A percentile compares a stretch with the other conserved stretches of the same genome.
Evolutionary conservation across 768 basidiomycete species (phyloP).

Genomic region (Hydnomerulius pinastri): DNA sequence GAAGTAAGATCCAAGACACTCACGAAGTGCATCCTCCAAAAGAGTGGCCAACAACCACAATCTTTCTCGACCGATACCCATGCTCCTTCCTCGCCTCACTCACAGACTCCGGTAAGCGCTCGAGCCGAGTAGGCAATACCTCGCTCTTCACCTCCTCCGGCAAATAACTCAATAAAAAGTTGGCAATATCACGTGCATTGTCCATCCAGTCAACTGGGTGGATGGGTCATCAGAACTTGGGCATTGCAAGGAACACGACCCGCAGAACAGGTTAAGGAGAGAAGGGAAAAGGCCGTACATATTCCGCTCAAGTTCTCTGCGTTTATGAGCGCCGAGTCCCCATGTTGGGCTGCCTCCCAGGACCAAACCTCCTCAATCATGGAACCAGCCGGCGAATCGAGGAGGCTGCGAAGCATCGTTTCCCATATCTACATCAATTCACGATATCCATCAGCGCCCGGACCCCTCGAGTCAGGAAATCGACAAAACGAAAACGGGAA

Average conservation of each 20-base stretch:
- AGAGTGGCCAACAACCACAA: slow-evolving; percentile 81
- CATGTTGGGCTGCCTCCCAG: slow-evolving; percentile 84
- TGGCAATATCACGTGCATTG: slow-evolving; percentile 73
- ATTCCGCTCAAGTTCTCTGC: slow-evolving; percentile 51
- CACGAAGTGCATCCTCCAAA: slow-evolving; percentile 80
- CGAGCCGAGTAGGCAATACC: slow-evolving; percentile 53
- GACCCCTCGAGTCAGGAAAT: not conserved
- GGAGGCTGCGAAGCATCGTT: slow-evolving; percentile 54
- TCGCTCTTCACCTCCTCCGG: slow-evolving; percentile 42
- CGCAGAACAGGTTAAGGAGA: not conserved
- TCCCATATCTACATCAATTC: slow-evolving; percentile 69
- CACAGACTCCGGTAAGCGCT: slow-evolving; percentile 46
- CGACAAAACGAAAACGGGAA: not conserved
- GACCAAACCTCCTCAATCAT: slow-evolving; percentile 76
- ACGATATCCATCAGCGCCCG: not conserved
- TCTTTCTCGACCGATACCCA: slow-evolving; percentile 54
- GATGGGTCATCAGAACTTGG: not conserved
- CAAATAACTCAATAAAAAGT: slow-evolving; percentile 71
- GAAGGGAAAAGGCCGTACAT: slow-evolving; percentile 43
- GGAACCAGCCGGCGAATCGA: slow-evolving; percentile 42
- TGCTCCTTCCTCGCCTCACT: slow-evolving; percentile 40
- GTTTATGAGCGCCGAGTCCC: slow-evolving; percentile 81
- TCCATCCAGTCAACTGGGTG: slow-evolving; percentile 74
- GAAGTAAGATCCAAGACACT: slow-evolving; percentile 32
- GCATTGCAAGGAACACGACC: not conserved